These are phyloP conservation scores for Melastoma candidum DNA, from an alignment of 441 rosid species.

Conservation along the genomic window DNA sequence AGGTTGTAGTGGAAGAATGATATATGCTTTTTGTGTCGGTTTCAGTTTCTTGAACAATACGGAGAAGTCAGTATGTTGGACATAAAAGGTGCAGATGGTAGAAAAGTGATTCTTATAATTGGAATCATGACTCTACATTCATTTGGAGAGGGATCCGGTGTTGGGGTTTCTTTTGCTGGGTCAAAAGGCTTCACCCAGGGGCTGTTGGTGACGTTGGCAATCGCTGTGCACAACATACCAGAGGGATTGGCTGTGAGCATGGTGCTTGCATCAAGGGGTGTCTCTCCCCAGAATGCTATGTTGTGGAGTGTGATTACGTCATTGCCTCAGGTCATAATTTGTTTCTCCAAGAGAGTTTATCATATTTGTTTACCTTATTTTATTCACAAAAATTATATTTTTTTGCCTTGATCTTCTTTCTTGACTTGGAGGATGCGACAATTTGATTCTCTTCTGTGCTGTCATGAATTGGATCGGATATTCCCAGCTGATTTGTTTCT, in stretches of 20 bases:
- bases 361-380: too few relatives aligned
- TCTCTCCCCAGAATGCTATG: slow-evolving; percentile 99
- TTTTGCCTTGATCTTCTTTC: too few relatives aligned
- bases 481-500: neutral
- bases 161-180: slow-evolving; percentile 97
- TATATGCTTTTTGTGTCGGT: slow-evolving; percentile 11
- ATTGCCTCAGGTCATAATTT: slow-evolving; percentile 67
- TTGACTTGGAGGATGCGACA: too few relatives aligned
- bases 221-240: slow-evolving; percentile 95
- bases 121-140: slow-evolving; percentile 99
- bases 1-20: too few relatives aligned
- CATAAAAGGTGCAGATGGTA: slow-evolving; percentile 94
- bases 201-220: slow-evolving; percentile 91
- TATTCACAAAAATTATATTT: too few relatives aligned
- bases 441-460: too few relatives aligned
- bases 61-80: slow-evolving; percentile 99
- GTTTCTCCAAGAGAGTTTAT: too few relatives aligned
- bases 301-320: slow-evolving; percentile 97
- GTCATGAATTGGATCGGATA: too few relatives aligned
- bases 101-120: slow-evolving; percentile 83
- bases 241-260: slow-evolving; percentile 98
- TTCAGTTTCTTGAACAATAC: slow-evolving; percentile 87
- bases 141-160: slow-evolving; percentile 98
- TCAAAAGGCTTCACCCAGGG: slow-evolving; percentile 94
- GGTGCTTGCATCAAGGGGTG: slow-evolving; percentile 97